Evolutionary conservation across 2,329 filamentous ascomycete species (phyloP).

Genomic region (Fusarium sp.): DNA sequence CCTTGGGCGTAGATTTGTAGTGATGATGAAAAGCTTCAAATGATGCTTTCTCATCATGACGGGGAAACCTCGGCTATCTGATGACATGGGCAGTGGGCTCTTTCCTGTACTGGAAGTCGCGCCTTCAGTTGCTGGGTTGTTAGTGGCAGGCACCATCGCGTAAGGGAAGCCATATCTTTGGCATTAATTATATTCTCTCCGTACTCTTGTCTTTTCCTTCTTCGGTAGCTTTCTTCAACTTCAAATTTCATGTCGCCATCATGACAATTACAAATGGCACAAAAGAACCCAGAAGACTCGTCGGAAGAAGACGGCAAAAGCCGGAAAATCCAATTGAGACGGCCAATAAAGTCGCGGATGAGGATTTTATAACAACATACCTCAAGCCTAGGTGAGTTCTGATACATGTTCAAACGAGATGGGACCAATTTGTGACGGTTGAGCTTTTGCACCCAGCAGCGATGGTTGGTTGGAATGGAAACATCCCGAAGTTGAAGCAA

Average conservation of each 20-base stretch:
- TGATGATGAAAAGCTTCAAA: slow-evolving; percentile 42
- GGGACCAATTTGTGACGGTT: background rate
- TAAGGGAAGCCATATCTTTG: background rate
- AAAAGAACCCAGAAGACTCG: slow-evolving; percentile 23
- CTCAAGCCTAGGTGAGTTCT: slow-evolving; percentile 62
- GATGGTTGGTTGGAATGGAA: slow-evolving; percentile 62
- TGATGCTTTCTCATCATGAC: slow-evolving; percentile 22
- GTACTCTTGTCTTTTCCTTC: background rate
- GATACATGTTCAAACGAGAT: background rate
- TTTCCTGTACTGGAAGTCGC: slow-evolving; percentile 1
- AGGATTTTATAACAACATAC: slow-evolving; percentile 65
- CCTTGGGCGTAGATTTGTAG: slow-evolving; percentile 2
- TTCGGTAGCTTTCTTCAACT: background rate
- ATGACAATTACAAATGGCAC: slow-evolving; percentile 30
- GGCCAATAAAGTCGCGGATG: slow-evolving; percentile 64
- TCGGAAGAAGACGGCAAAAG: slow-evolving; percentile 33
- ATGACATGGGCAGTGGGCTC: background rate
- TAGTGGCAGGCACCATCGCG: slow-evolving; percentile 24
- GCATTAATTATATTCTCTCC: background rate
- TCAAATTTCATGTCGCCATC: background rate
- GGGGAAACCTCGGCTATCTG: slow-evolving; percentile 43
- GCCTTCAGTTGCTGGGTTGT: slow-evolving; percentile 13
- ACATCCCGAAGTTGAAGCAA: slow-evolving; percentile 62
- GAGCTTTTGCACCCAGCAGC: slow-evolving; percentile 18
- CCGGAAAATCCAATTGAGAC: slow-evolving; percentile 60